phyloP scores from a whole-genome alignment of 805 yeast genomes.

The Peterozyma toletana region DNA sequence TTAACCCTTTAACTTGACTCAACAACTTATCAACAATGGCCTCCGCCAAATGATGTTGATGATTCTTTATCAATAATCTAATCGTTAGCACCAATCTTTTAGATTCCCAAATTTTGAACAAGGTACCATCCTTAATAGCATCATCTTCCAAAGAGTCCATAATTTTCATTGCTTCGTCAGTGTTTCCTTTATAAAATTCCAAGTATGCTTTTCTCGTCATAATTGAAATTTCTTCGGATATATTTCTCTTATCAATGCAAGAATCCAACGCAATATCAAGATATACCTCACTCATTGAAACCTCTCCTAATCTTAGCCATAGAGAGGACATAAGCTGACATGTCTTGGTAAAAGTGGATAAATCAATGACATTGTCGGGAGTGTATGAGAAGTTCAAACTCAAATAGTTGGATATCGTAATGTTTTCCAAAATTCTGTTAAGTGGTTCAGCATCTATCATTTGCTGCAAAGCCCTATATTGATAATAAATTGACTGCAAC shows the following conservation, averaged over 20 bases:
- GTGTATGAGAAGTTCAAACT: slow-evolving; percentile 34
- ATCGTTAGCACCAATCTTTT: slow-evolving; percentile 32
- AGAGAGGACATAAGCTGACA: slow-evolving; percentile 37
- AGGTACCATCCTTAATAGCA: slow-evolving; percentile 24
- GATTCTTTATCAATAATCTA: slow-evolving; percentile 28
- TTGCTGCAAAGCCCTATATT: slow-evolving; percentile 52
- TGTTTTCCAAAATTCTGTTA: slow-evolving; percentile 41
- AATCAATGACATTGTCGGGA: slow-evolving; percentile 17
- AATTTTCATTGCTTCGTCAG: slow-evolving; percentile 28
- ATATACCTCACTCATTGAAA: slow-evolving; percentile 38
- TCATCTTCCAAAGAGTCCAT: slow-evolving; percentile 23
- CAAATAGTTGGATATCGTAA: slow-evolving; percentile 48
- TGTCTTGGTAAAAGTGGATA: slow-evolving; percentile 33
- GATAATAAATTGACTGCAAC: slow-evolving; percentile 55
- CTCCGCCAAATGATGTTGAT: slow-evolving; percentile 26
- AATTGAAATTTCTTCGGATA: slow-evolving; percentile 31
- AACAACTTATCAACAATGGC: slow-evolving; percentile 24
- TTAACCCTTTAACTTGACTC: slow-evolving; percentile 23
- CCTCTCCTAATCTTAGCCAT: slow-evolving; percentile 48
- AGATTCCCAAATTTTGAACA: slow-evolving; percentile 33
- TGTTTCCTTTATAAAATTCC: slow-evolving; percentile 29
- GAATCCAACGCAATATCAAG: slow-evolving; percentile 36
- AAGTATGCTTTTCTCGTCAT: slow-evolving; percentile 31
- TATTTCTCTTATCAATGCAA: slow-evolving; percentile 24
- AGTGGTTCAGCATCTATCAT: slow-evolving; percentile 45